phyloP scores from a whole-genome alignment of 2,329 filamentous ascomycete species.

The Ophiocordyceps sinensis region DNA sequence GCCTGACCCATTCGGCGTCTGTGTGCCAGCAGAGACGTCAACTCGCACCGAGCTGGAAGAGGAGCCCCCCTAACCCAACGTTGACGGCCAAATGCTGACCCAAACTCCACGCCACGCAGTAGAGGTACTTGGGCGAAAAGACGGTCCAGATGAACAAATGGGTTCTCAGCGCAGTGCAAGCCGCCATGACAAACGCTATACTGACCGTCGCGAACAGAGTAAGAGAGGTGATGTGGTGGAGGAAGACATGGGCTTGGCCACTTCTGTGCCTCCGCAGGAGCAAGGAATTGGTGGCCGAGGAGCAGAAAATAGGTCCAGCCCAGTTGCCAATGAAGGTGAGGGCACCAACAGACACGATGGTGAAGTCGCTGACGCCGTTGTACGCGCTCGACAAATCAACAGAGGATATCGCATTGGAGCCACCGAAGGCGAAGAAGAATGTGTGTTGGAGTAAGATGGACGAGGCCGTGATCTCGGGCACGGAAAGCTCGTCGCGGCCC shows the following conservation, averaged over 20 bases:
- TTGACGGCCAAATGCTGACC: slow-evolving; percentile 69
- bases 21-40: slow-evolving; percentile 1
- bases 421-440: slow-evolving; percentile 81
- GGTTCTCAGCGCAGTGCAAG: slow-evolving; percentile 68
- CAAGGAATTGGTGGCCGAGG: slow-evolving; percentile 47
- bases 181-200: slow-evolving; percentile 66
- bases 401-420: slow-evolving; percentile 90
- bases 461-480: slow-evolving; percentile 50
- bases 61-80: slow-evolving; percentile 41
- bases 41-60: slow-evolving; percentile 37
- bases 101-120: slow-evolving; percentile 76
- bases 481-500: slow-evolving; percentile 29
- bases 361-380: slow-evolving; percentile 77
- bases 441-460: slow-evolving; percentile 65
- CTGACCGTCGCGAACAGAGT: slow-evolving; percentile 57
- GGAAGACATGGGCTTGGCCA: slow-evolving; percentile 18
- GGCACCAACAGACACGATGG: slow-evolving; percentile 62
- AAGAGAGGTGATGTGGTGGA: slow-evolving; percentile 43
- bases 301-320: slow-evolving; percentile 84
- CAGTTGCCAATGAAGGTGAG: slow-evolving; percentile 85
- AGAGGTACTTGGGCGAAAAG: slow-evolving; percentile 93
- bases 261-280: slow-evolving; percentile 26
- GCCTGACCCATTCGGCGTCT: not conserved
- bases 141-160: slow-evolving; percentile 99
- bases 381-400: slow-evolving; percentile 90